Evolutionary conservation across 495 filamentous ascomycete genomes (phyloP), one percentile per base, ranked within the genome.

Genomic region (Venustampulla echinocandica): DNA sequence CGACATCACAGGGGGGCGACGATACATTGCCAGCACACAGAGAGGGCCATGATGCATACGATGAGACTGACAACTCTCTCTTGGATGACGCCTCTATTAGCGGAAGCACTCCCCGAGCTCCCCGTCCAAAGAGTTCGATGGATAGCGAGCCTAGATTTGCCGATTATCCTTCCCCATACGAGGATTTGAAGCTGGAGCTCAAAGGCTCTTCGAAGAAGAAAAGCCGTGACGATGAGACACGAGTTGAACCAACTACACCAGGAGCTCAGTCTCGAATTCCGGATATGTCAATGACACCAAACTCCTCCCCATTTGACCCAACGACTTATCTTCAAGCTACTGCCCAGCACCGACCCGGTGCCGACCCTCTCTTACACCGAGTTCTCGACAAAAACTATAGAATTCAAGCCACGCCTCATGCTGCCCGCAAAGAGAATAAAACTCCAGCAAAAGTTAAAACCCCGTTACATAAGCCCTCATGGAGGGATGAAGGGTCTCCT

Each of bases 371-470:
- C 5, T 69, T 98, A 10, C 92, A 98, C 61, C 83, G 83, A 47
- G 71, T 97, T 27, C 77, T 87, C 6, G 87, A 96, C 67, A 95
- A 92, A 61, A 96, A 84, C 34, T 98, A 93, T 64, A 85, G 93
- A 22, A 67, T 98, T 1, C 84, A 88, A 67, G 89, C 92, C 10
- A 98, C 92, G 7, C 93, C 92, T 0, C 80, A 86, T 41, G 84
- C 69, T 46, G 73, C 53, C 22, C 50, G 53, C 25, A 46, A 57
- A 21, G 51, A 51, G 54, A 38, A 54, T 10, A n/a, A n/a, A n/a
- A n/a, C n/a, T n/a, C n/a, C n/a, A n/a, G n/a, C n/a, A n/a, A n/a
- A n/a, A n/a, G n/a, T n/a, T n/a, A 54, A 52, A 33, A 56, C 53
- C 2, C 51, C 57, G 13, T 42, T 40, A 20, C 47, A 50, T 13